Conservation (phyloP, 768 basidiomycete genomes). For the Leccinum rimulosum region DNA sequence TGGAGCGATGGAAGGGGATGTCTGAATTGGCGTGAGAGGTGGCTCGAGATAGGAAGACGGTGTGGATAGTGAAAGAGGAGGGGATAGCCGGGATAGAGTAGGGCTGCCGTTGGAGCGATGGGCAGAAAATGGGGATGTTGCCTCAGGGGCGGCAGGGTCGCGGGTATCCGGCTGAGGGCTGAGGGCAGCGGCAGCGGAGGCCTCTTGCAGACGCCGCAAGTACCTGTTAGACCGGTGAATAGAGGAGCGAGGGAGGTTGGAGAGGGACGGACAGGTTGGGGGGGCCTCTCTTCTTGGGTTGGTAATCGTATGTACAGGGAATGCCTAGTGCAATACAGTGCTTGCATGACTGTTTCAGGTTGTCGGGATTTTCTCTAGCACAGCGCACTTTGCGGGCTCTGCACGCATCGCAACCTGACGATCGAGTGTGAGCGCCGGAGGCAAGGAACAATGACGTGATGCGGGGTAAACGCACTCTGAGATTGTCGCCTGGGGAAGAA, state of each 20-base stretch:
- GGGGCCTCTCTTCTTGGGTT: conserved; percentile 91
- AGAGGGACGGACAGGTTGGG: conserved; percentile 71
- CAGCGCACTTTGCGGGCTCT: conserved; percentile 85
- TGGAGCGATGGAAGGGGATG: conserved; percentile 42
- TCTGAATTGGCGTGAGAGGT: conserved; percentile 40
- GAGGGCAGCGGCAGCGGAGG: conserved; percentile 53
- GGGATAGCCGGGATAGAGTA: conserved; percentile 44
- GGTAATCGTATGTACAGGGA: conserved; percentile 87
- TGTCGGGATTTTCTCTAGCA: conserved; percentile 75
- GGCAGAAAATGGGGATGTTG: conserved; percentile 47
- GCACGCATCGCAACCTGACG: conserved; percentile 80
- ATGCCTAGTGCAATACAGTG: conserved; percentile 82
- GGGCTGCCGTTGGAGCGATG: conserved; percentile 42
- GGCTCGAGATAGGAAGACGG: conserved; percentile 51
- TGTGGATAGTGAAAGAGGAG: conserved; percentile 29
- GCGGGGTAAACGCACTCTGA: conserved; percentile 55
- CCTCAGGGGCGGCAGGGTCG: conserved; percentile 37
- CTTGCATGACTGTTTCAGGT: conserved; percentile 78
- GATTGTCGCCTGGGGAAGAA: conserved; percentile 67
- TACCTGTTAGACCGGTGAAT: conserved; percentile 45
- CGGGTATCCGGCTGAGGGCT: conserved; percentile 32
- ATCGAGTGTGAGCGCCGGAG: conserved; percentile 21
- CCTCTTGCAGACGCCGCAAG: conserved; percentile 76
- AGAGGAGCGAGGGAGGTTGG: not conserved
- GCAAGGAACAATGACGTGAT: conserved; percentile 21